phyloP scores from a whole-genome alignment of 2,329 filamentous ascomycete species.

The Colletotrichum simmondsii region DNA sequence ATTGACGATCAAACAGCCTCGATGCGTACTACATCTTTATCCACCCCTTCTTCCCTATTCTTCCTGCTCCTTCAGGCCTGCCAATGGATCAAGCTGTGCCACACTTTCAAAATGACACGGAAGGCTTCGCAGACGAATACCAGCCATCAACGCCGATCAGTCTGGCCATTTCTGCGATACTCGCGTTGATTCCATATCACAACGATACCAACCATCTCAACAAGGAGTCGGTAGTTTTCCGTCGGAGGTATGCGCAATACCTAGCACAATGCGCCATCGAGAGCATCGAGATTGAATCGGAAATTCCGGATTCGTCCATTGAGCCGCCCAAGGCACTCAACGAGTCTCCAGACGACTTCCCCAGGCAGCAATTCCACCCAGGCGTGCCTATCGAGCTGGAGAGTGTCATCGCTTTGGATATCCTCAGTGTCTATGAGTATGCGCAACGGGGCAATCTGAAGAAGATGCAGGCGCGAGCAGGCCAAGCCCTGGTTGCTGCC shows the following conservation, averaged over 20 bases:
- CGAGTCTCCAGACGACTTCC: slow-evolving; percentile 44
- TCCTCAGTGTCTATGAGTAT: slow-evolving; percentile 64
- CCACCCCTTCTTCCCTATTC: slow-evolving; percentile 60
- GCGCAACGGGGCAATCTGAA: slow-evolving; percentile 63
- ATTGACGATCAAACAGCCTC: slow-evolving; percentile 39
- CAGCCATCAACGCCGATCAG: slow-evolving; percentile 55
- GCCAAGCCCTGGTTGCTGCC: slow-evolving; percentile 57
- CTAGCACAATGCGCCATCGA: slow-evolving; percentile 60
- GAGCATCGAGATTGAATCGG: slow-evolving; percentile 59
- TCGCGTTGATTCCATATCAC: slow-evolving; percentile 58
- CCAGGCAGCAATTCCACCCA: slow-evolving; percentile 55
- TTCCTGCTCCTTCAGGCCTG: slow-evolving; percentile 52
- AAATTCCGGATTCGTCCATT: slow-evolving; percentile 56
- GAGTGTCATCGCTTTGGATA: slow-evolving; percentile 57
- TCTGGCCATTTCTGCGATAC: slow-evolving; percentile 59
- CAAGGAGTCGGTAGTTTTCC: slow-evolving; percentile 53
- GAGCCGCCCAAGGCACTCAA: slow-evolving; percentile 57
- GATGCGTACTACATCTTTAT: slow-evolving; percentile 64
- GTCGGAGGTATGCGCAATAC: slow-evolving; percentile 59
- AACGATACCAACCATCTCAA: slow-evolving; percentile 48
- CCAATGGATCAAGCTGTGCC: slow-evolving; percentile 47
- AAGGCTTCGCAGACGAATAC: slow-evolving; percentile 45
- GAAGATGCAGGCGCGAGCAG: slow-evolving; percentile 61
- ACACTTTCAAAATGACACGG: slow-evolving; percentile 48
- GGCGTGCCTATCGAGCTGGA: slow-evolving; percentile 57